phyloP scores from a whole-genome alignment of 2,329 filamentous ascomycete species.

The Biscogniauxia sp. region DNA sequence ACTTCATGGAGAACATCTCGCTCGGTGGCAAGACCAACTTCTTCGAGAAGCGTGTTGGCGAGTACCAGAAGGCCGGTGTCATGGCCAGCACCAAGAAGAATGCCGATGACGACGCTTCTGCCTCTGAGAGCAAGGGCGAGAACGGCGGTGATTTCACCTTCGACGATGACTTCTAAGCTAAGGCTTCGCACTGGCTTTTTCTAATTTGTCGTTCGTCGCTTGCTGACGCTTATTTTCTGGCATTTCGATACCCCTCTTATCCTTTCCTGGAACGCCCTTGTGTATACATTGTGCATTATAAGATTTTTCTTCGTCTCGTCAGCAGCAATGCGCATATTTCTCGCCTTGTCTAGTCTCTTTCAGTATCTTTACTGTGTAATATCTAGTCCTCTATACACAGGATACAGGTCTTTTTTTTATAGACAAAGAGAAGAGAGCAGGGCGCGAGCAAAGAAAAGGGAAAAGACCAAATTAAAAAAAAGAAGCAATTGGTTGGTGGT shows the following conservation, averaged over 20 bases:
- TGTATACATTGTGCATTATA: background rate
- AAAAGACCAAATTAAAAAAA: background rate
- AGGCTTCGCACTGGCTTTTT: constrained; percentile 14
- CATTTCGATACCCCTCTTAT: constrained; percentile 27
- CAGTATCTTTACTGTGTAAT: constrained; percentile 11
- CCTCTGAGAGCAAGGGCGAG: constrained; percentile 51
- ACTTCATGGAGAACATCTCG: constrained; percentile 99
- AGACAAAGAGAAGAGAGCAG: background rate
- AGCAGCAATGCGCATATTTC: background rate
- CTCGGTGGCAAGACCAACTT: constrained; percentile 99
- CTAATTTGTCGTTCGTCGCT: constrained; percentile 15
- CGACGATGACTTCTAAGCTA: constrained; percentile 88
- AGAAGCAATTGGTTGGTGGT: background rate
- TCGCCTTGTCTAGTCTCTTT: background rate
- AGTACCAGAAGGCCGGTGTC: constrained; percentile 99
- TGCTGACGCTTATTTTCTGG: constrained; percentile 12
- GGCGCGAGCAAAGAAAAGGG: background rate
- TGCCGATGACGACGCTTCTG: constrained; percentile 41
- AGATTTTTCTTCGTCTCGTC: background rate
- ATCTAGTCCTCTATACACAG: background rate
- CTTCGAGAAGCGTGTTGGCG: constrained; percentile 99
- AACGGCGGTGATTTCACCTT: constrained; percentile 83
- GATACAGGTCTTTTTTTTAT: background rate
- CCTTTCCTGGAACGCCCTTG: constrained; percentile 8
- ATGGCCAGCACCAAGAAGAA: constrained; percentile 85